Conservation (phyloP, 2,329 filamentous ascomycete species). For the Sclerotiophoma versabilis region DNA sequence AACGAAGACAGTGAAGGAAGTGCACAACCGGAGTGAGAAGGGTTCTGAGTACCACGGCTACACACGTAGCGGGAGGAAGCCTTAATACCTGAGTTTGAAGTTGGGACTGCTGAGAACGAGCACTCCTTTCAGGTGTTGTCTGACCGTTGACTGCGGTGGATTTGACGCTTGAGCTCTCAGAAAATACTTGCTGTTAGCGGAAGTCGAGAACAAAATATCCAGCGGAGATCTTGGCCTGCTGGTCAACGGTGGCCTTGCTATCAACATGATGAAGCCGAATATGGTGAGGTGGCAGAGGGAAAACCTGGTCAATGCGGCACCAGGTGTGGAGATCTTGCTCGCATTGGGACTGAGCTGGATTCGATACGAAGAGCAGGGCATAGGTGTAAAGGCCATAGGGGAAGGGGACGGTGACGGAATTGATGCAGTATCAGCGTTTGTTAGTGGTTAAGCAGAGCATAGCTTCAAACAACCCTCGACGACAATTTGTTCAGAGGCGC, state of each 20-base stretch:
- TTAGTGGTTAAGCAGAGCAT: not conserved
- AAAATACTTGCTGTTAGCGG: not conserved
- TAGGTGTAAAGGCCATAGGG: constrained; percentile 13
- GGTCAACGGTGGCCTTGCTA: constrained; percentile 18
- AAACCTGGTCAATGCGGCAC: constrained; percentile 23
- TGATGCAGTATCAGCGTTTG: not conserved
- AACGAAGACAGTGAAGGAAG: constrained; percentile 23
- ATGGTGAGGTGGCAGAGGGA: not conserved
- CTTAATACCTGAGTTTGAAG: constrained; percentile 24
- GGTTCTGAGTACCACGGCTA: constrained; percentile 22
- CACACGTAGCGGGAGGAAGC: constrained; percentile 20
- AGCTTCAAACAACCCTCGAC: not conserved
- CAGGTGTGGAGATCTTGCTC: constrained; percentile 33
- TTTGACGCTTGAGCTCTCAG: not conserved
- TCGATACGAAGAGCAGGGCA: constrained; percentile 23
- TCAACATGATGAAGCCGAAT: constrained; percentile 13
- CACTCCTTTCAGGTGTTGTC: not conserved
- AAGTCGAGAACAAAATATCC: constrained; percentile 23
- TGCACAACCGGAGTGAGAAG: constrained; percentile 13
- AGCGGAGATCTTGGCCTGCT: constrained; percentile 27
- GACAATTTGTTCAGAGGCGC: not conserved
- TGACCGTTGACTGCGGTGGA: not conserved
- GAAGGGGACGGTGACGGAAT: not conserved
- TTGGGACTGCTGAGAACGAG: constrained; percentile 7
- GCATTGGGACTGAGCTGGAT: constrained; percentile 26